Evolutionary conservation across 2,329 filamentous ascomycete species (phyloP), one percentile per base, ranked within the genome.

Genomic region (Bipolaris victoriae): DNA sequence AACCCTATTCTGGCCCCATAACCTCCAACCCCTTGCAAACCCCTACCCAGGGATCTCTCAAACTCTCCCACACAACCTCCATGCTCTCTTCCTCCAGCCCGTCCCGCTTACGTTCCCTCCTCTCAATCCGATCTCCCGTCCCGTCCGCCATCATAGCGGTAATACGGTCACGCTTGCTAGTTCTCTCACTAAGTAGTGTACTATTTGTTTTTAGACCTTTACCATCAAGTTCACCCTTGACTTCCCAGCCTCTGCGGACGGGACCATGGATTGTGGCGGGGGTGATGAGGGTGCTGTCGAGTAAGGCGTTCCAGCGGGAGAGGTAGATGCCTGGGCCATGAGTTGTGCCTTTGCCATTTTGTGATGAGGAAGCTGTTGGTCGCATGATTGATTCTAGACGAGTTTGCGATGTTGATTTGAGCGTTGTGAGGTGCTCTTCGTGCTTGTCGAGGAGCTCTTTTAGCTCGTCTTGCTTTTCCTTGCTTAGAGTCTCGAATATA

Each of bases 311-410:
- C 90, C 90, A 93, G 48, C 86, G 83, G 1, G 85, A 82, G 22
- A 92, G 83, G 69, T 90, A 93, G 45, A 89, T 84, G 1, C 90
- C 90, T 0, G 90, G 90, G 0, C 89, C 90, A 22, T 81, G 81
- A 51, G 83, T 83, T 35, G 78, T 80, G 3, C 73, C 69, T 13
- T 50, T 52, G 15, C 46, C 36, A 36, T 55, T 58, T 16, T 40
- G 35, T 3, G 57, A 45, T 15, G 64, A 60, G 5, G 49, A 26
- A 26, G 5, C 4, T 61, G 26, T 35, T 2, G 60, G 48, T 9
- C 54, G 52, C 60, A 91, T 79, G 22, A 91, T 82, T 1, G 76
- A 75, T 51, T 86, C 83, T 58, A 90, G 82, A 1, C 85, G 83
- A 0, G 74, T 67, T 1, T 74, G 74, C 0, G 57, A 60, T n/a